Conservation (phyloP, 768 basidiomycete species). For the Russula sp. region DNA sequence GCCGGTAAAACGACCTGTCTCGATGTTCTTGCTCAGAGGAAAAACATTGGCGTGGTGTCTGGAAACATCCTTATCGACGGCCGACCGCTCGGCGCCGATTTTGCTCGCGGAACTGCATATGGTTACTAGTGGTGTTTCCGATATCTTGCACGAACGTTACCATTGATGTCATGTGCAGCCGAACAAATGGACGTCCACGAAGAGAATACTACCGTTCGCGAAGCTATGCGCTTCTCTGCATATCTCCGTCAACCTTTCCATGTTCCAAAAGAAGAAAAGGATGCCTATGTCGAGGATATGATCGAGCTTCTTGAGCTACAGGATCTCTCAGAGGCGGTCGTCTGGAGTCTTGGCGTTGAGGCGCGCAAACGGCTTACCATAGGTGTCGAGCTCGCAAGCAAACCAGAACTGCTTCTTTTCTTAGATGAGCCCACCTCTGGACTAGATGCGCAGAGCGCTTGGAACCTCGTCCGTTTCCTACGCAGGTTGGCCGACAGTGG, state of each 20-base stretch:
- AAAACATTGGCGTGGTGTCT: constrained; percentile 62
- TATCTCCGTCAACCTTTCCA: constrained; percentile 73
- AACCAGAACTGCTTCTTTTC: constrained; percentile 73
- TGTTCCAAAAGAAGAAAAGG: constrained; percentile 67
- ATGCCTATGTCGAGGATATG: constrained; percentile 76
- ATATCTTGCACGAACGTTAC: constrained; percentile 25
- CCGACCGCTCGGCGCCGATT: constrained; percentile 51
- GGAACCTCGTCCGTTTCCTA: constrained; percentile 80
- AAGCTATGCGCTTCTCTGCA: constrained; percentile 82
- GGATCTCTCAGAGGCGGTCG: constrained; percentile 77
- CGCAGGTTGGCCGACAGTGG: constrained; percentile 80
- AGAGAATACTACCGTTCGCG: constrained; percentile 74
- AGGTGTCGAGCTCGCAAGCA: constrained; percentile 86
- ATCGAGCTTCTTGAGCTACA: constrained; percentile 82
- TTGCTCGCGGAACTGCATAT: constrained; percentile 69
- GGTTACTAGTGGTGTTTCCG: constrained; percentile 21
- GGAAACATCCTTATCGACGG: constrained; percentile 66
- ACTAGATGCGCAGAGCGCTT: constrained; percentile 64
- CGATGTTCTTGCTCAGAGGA: constrained; percentile 69
- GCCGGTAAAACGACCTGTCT: constrained; percentile 78
- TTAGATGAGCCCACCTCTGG: constrained; percentile 51
- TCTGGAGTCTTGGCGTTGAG: constrained; percentile 63
- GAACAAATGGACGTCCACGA: constrained; percentile 82
- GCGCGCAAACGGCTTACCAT: constrained; percentile 86
- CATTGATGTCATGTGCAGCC: constrained; percentile 33